Conservation (phyloP, 805 yeast genomes). For the Cephaloascus fragrans region DNA sequence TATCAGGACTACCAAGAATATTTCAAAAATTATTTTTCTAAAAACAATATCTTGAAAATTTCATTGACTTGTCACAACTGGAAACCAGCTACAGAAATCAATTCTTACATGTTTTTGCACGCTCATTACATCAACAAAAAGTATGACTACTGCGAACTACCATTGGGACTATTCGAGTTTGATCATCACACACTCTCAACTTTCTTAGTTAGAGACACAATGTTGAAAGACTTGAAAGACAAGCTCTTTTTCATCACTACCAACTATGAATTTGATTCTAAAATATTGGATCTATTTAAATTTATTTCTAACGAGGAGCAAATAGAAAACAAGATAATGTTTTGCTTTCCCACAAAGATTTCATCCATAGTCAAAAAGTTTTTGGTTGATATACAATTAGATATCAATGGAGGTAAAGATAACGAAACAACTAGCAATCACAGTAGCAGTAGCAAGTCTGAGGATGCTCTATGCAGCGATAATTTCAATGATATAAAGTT, state of each 20-base stretch:
- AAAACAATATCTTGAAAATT: slow-evolving; percentile 5
- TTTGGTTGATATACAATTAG: slow-evolving; percentile 1
- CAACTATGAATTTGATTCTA: slow-evolving; percentile 11
- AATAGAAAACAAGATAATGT: slow-evolving; percentile 6
- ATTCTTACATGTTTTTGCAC: slow-evolving; percentile 10
- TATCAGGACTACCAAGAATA: slow-evolving; percentile 11
- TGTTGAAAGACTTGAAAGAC: slow-evolving; percentile 8
- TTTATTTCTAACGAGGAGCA: slow-evolving; percentile 7
- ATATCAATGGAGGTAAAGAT: background rate
- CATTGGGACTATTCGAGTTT: slow-evolving; percentile 11
- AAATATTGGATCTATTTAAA: slow-evolving; percentile 8
- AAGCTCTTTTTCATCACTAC: slow-evolving; percentile 12
- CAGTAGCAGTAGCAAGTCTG: too few relatives aligned
- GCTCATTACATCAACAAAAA: slow-evolving; percentile 10
- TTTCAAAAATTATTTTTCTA: slow-evolving; percentile 9
- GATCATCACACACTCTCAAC: slow-evolving; percentile 6
- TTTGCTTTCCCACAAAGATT: slow-evolving; percentile 8
- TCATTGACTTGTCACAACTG: slow-evolving; percentile 14
- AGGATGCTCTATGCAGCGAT: too few relatives aligned
- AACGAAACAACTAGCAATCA: too few relatives aligned
- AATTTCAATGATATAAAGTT: slow-evolving; percentile 3
- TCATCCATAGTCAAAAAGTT: slow-evolving; percentile 2
- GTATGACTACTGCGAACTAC: slow-evolving; percentile 10
- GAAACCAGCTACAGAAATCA: slow-evolving; percentile 5
- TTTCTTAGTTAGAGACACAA: slow-evolving; percentile 8